Conservation (phyloP, 441 rosid genomes). For the Isatis lusitanica region DNA sequence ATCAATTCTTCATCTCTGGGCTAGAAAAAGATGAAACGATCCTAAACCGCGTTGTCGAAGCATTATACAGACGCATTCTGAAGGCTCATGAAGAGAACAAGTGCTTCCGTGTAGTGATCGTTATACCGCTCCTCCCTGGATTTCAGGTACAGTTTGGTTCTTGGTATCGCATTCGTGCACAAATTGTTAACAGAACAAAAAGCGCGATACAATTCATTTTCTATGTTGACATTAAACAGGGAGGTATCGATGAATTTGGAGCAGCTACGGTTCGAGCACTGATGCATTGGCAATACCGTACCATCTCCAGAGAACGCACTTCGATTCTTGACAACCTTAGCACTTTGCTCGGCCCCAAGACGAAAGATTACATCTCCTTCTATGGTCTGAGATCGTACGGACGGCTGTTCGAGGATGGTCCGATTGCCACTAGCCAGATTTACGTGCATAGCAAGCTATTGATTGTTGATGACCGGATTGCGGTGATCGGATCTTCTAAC, state of each 20-base stretch:
- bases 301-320: slow-evolving; percentile 57
- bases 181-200: not conserved
- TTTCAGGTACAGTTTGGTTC: slow-evolving; percentile 53
- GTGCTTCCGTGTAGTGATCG: slow-evolving; percentile 58
- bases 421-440: slow-evolving; percentile 67
- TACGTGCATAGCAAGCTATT: slow-evolving; percentile 74
- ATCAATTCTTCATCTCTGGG: slow-evolving; percentile 78
- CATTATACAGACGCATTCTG: slow-evolving; percentile 55
- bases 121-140: slow-evolving; percentile 75
- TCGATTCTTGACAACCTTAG: slow-evolving; percentile 62
- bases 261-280: slow-evolving; percentile 83
- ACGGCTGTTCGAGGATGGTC: slow-evolving; percentile 51
- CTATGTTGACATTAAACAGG: slow-evolving; percentile 41
- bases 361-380: slow-evolving; percentile 61
- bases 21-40: slow-evolving; percentile 63
- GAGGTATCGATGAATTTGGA: slow-evolving; percentile 72
- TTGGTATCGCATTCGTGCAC: not conserved
- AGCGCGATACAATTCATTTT: not conserved
- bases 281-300: slow-evolving; percentile 78
- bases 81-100: slow-evolving; percentile 59
- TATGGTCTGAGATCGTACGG: slow-evolving; percentile 63
- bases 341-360: slow-evolving; percentile 50
- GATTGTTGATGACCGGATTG: slow-evolving; percentile 60
- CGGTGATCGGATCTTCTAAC: slow-evolving; percentile 71
- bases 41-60: slow-evolving; percentile 63